A percentile compares a stretch with the other conserved stretches of the same genome.
Evolutionary conservation across 768 basidiomycete species (phyloP).

Genomic region (Kwoniella heveanensis): DNA sequence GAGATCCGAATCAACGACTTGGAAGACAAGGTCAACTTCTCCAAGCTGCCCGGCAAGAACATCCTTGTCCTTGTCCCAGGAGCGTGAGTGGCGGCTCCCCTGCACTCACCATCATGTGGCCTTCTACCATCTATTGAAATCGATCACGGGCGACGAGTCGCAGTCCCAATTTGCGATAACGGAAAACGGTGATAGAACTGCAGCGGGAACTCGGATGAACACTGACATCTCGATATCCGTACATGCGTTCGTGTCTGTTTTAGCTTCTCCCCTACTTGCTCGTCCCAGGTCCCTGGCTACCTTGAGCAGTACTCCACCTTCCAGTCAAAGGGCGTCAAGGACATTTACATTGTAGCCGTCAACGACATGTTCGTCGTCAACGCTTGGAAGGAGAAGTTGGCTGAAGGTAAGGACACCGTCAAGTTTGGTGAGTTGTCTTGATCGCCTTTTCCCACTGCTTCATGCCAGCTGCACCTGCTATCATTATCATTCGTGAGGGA

Average conservation of each 20-base stretch:
- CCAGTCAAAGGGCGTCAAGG: slow-evolving; percentile 73
- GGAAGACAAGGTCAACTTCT: slow-evolving; percentile 53
- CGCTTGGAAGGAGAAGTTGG: slow-evolving; percentile 54
- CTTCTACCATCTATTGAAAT: no score
- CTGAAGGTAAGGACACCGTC: slow-evolving; percentile 65
- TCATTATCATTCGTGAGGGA: no score
- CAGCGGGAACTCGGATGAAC: no score
- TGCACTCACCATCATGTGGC: no score
- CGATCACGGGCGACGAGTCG: no score
- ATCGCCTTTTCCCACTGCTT: no score
- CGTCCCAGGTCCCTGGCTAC: slow-evolving; percentile 63
- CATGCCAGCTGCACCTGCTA: no score
- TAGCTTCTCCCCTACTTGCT: slow-evolving; percentile 71
- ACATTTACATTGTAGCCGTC: slow-evolving; percentile 69
- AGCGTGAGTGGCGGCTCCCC: slow-evolving; percentile 52
- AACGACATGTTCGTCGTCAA: slow-evolving; percentile 70
- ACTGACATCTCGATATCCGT: no score
- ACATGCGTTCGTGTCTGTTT: no score
- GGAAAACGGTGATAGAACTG: no score
- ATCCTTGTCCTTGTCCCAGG: slow-evolving; percentile 68
- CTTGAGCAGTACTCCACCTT: slow-evolving; percentile 69
- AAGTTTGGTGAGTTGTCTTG: slow-evolving; percentile 54
- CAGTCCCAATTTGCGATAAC: no score
- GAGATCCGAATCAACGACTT: slow-evolving; percentile 67
- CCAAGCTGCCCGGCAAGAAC: slow-evolving; percentile 51